A percentile compares a stretch with the other conserved stretches of the same genome.
These are phyloP conservation scores for Xenoacremonium recifei DNA, from an alignment of 2,329 filamentous ascomycete genomes.

Conservation along the genomic window DNA sequence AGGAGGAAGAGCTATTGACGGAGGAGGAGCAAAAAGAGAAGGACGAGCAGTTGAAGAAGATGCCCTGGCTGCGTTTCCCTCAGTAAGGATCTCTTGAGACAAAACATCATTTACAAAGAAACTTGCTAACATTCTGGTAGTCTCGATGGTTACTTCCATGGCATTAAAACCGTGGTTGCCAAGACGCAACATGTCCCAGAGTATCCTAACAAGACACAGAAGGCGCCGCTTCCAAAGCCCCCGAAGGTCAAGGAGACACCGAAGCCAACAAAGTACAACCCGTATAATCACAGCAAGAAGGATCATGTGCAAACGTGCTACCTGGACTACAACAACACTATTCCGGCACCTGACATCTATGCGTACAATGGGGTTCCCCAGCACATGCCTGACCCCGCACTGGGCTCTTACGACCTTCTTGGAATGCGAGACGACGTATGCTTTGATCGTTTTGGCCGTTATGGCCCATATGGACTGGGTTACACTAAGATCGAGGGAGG, in stretches of 20 bases:
- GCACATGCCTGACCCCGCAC: conserved; percentile 73
- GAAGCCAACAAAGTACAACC: conserved; percentile 56
- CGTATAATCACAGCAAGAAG: conserved; percentile 60
- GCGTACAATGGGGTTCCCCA: conserved; percentile 70
- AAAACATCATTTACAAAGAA: background rate
- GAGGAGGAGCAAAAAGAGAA: conserved; percentile 28
- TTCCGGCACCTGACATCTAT: conserved; percentile 61
- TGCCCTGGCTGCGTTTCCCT: conserved; percentile 41
- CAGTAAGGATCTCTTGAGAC: conserved; percentile 31
- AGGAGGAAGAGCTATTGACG: conserved; percentile 25
- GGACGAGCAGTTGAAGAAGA: conserved; percentile 29
- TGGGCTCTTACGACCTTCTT: conserved; percentile 74
- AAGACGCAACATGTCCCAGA: conserved; percentile 66
- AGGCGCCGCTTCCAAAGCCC: conserved; percentile 32
- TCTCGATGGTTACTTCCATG: conserved; percentile 77
- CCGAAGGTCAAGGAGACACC: conserved; percentile 37
- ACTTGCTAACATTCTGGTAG: conserved; percentile 42
- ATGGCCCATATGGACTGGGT: conserved; percentile 84
- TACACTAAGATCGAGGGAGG: conserved; percentile 74
- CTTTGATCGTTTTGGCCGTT: conserved; percentile 82
- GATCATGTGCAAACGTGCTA: conserved; percentile 62
- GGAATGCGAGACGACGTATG: conserved; percentile 77
- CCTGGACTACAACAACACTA: conserved; percentile 57
- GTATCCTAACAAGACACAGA: conserved; percentile 56
- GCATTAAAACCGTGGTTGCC: conserved; percentile 68